Conservation (phyloP, 495 filamentous ascomycete species). For the Trichocladium antarcticum region DNA sequence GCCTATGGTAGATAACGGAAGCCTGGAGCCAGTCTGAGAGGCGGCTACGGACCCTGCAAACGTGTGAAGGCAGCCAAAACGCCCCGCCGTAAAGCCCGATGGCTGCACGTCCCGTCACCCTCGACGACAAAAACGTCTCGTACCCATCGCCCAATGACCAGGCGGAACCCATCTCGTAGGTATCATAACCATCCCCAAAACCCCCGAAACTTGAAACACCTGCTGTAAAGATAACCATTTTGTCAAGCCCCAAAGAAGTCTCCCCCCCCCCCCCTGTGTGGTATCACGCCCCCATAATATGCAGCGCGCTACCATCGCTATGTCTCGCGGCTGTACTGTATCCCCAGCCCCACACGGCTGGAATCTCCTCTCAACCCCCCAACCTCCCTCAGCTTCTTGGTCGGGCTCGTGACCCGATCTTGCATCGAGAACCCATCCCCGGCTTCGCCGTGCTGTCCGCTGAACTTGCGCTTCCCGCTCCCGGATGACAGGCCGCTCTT, state of each 20-base stretch:
- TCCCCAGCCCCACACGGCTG: constrained; percentile 51
- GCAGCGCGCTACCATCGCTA: background rate
- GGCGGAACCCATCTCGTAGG: background rate
- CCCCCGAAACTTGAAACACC: background rate
- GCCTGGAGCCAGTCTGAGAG: constrained; percentile 1
- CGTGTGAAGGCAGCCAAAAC: background rate
- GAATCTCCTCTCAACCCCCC: constrained; percentile 24
- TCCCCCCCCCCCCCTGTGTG: no score
- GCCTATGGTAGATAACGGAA: background rate
- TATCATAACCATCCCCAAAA: background rate
- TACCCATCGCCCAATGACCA: no score
- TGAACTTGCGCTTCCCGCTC: constrained; percentile 49
- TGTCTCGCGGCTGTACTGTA: constrained; percentile 35
- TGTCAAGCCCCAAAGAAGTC: background rate
- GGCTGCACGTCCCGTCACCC: no score
- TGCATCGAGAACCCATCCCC: constrained; percentile 23
- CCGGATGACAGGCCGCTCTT: constrained; percentile 37
- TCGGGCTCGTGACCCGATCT: constrained; percentile 30
- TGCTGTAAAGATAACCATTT: background rate
- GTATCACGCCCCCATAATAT: no score
- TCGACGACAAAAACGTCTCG: no score
- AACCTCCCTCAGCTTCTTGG: constrained; percentile 52
- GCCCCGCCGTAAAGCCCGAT: no score
- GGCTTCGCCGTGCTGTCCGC: constrained; percentile 29
- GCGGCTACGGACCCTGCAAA: background rate